Conservation (phyloP, 768 basidiomycete species). For the Tylopilus sp. region DNA sequence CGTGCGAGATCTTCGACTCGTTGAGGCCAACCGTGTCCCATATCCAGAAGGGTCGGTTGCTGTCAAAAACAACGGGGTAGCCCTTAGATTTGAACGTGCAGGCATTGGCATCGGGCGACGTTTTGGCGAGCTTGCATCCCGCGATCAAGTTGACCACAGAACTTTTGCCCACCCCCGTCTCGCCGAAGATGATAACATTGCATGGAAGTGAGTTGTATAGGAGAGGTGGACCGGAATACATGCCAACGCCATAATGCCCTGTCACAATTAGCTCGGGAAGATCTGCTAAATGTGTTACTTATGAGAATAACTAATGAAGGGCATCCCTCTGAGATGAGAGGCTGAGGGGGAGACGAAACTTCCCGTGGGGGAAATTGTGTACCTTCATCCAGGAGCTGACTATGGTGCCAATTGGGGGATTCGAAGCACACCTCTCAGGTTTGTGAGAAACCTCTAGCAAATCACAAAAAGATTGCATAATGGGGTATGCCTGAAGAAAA, state of each 20-base stretch:
- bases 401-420: too few relatives aligned
- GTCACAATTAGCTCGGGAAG: background rate
- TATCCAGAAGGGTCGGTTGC: conserved; percentile 16
- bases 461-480: background rate
- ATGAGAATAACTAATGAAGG: conserved; percentile 10
- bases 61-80: conserved; percentile 22
- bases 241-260: conserved; percentile 3
- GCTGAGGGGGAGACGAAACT: too few relatives aligned
- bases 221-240: conserved; percentile 7
- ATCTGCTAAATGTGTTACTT: background rate
- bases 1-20: conserved; percentile 17
- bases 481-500: background rate
- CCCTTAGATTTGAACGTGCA: conserved; percentile 32
- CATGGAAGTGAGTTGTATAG: conserved; percentile 12
- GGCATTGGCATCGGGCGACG: conserved; percentile 31
- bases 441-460: too few relatives aligned
- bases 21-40: too few relatives aligned
- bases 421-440: too few relatives aligned
- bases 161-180: too few relatives aligned
- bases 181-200: conserved; percentile 29
- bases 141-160: too few relatives aligned
- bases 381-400: too few relatives aligned
- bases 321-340: too few relatives aligned
- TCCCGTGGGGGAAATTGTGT: too few relatives aligned
- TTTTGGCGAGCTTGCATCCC: conserved; percentile 21